Conservation (phyloP, 768 basidiomycete species). For the Daedaleopsis sinensis region DNA sequence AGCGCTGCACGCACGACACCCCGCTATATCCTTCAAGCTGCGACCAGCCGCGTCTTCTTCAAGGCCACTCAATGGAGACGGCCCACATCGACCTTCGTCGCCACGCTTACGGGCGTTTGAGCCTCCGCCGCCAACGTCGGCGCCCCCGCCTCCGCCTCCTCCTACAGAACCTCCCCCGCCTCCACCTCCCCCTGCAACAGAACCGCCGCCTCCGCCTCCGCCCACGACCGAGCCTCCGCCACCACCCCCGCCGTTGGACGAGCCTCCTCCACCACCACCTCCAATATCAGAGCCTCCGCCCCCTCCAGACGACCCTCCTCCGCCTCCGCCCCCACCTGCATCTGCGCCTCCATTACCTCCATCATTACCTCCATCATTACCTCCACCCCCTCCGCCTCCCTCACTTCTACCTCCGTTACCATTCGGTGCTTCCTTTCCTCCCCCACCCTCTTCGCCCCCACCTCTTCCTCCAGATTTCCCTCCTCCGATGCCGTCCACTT, state of each 20-base stretch:
- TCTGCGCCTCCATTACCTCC: slow-evolving; percentile 24
- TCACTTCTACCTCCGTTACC: slow-evolving; percentile 25
- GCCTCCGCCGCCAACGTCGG: slow-evolving; percentile 32
- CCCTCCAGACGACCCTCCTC: slow-evolving; percentile 17
- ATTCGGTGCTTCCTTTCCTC: slow-evolving; percentile 17
- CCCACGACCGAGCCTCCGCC: slow-evolving; percentile 27
- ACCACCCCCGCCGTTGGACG: slow-evolving; percentile 25
- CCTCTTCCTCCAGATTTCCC: slow-evolving; percentile 17
- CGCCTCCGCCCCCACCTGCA: slow-evolving; percentile 20
- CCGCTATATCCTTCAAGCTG: slow-evolving; percentile 31
- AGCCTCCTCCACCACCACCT: slow-evolving; percentile 28
- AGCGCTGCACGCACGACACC: slow-evolving; percentile 23
- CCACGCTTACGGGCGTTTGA: slow-evolving; percentile 32
- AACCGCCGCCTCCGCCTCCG: slow-evolving; percentile 32
- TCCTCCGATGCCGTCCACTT: slow-evolving; percentile 16
- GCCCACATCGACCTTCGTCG: slow-evolving; percentile 35
- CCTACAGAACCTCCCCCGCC: slow-evolving; percentile 29
- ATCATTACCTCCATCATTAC: slow-evolving; percentile 13
- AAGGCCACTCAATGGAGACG: slow-evolving; percentile 18
- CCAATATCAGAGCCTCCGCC: slow-evolving; percentile 23
- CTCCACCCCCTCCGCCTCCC: slow-evolving; percentile 25
- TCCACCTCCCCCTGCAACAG: slow-evolving; percentile 29
- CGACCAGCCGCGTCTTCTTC: slow-evolving; percentile 30
- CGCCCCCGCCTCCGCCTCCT: slow-evolving; percentile 33
- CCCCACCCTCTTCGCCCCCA: slow-evolving; percentile 33